Conservation (phyloP, 306 rosid species). For the Citrullus mucosospermus region DNA sequence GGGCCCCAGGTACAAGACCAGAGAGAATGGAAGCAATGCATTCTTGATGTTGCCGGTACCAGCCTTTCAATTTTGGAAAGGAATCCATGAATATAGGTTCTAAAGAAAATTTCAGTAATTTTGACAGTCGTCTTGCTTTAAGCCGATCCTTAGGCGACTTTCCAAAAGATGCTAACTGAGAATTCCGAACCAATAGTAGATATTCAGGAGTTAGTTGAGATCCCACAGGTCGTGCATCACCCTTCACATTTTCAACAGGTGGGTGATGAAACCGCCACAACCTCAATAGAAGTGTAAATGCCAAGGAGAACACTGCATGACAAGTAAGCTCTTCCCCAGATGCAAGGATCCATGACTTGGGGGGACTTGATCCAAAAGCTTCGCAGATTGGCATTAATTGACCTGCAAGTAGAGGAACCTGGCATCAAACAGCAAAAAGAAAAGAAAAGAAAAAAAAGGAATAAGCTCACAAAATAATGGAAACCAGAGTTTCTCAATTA, state of each 20-base stretch:
- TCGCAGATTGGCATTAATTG: slow-evolving; percentile 71
- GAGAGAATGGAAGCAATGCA: slow-evolving; percentile 67
- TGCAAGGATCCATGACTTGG: slow-evolving; percentile 42
- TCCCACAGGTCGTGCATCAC: slow-evolving; percentile 51
- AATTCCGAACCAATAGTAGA: slow-evolving; percentile 71
- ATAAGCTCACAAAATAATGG: slow-evolving; percentile 15
- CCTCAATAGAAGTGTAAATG: slow-evolving; percentile 74
- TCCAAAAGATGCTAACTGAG: slow-evolving; percentile 39
- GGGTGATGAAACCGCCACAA: slow-evolving; percentile 82
- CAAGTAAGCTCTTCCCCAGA: slow-evolving; percentile 67
- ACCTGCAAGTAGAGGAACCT: slow-evolving; percentile 85
- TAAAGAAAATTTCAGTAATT: slow-evolving; percentile 23
- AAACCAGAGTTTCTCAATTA: background rate
- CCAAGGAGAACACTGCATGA: slow-evolving; percentile 68
- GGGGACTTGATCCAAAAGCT: slow-evolving; percentile 64
- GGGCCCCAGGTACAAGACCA: slow-evolving; percentile 56
- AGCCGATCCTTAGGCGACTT: slow-evolving; percentile 39
- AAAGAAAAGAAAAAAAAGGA: background rate
- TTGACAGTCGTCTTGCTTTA: slow-evolving; percentile 41
- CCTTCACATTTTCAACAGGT: slow-evolving; percentile 52
- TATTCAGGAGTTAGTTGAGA: slow-evolving; percentile 61
- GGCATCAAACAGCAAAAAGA: slow-evolving; percentile 20
- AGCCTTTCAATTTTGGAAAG: slow-evolving; percentile 68
- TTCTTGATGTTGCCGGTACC: slow-evolving; percentile 81
- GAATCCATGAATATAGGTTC: slow-evolving; percentile 56